Conservation (phyloP, 78 protist species). For the Emiliania huxleyi region DNA sequence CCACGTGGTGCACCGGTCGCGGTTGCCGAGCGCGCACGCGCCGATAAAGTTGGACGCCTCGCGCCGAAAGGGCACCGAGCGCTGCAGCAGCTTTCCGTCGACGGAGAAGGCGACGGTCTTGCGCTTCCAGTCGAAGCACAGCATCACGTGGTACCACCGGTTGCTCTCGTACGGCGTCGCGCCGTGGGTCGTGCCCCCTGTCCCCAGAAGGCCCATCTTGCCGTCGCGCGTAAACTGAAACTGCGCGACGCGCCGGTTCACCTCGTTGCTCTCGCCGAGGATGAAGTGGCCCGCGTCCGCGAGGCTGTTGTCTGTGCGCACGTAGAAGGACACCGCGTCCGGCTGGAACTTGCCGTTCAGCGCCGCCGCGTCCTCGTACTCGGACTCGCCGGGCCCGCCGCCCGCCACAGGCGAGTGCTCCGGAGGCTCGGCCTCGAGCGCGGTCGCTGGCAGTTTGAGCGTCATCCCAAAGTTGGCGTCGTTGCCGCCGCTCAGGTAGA, state of each 20-base stretch:
- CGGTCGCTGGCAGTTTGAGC: background rate
- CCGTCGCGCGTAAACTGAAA: background rate
- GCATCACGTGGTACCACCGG: background rate
- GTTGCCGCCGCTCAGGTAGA: background rate
- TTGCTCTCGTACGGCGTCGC: background rate
- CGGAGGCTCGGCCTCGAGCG: too few relatives aligned
- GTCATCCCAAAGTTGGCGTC: conserved; percentile 2
- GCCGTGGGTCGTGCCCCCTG: background rate
- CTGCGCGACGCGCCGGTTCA: conserved; percentile 12
- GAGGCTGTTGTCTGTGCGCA: background rate
- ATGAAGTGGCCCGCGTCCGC: conserved; percentile 26
- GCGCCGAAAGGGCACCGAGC: background rate
- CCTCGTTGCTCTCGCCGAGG: conserved; percentile 16
- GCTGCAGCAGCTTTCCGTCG: background rate
- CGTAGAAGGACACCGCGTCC: background rate
- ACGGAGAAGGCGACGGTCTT: background rate
- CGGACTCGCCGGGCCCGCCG: background rate
- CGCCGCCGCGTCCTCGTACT: background rate
- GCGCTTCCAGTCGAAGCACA: background rate
- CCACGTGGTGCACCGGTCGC: conserved; percentile 32
- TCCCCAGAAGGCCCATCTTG: background rate
- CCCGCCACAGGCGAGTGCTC: background rate
- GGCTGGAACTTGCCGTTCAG: background rate
- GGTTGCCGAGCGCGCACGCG: conserved; percentile 29
- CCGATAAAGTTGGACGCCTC: background rate